Base-by-base conservation (phyloP, 2,329 filamentous ascomycete species). In the Trichoderma asperellum region DNA sequence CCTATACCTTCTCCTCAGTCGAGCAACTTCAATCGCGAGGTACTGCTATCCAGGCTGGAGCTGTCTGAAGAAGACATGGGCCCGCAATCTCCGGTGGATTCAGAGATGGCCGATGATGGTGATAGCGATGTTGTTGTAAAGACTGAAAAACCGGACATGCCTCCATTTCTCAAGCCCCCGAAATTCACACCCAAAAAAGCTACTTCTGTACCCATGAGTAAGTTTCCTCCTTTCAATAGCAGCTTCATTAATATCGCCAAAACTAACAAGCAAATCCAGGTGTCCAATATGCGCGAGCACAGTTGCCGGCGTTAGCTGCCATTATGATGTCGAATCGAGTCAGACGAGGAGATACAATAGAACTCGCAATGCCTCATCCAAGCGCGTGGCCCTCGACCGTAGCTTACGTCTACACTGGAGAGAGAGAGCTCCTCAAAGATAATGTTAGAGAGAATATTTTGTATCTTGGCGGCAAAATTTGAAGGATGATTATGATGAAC, bases 291-390 rank as follows among this genome's bases (percentile, higher is more conserved):
- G 78, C 78, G n/a, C 73, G 78, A 64, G 72, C 71, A 16, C 73
- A 76, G 52, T 79, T 89, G 4, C 88, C 87, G 2, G 82, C 86
- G 0, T 77, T 89, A 6, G 86, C 84, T 0, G 81, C 84, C 1
- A 77, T 89, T 58, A 84, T 90, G 72, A 79, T 85, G 40, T 88
- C 86, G 0, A 82, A 84, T 5, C 81, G 85, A 72, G 81, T 89
- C 27, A 77, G 78, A 16, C 80, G 81, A 29, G 84, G 86, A 34
- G 87, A 89, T 73, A 79, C 80, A 2, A 80, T 90, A 63, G 86
- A 89, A 71, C 78, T 90, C 11, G 87, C 87, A 0, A 72, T 90
- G 67, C 88, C 88, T 1, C 80, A 85, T 68, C 87, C 88, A 0
- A 82, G 83, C 62, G 83, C 80, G 8, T 90, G 88, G 88, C 74